phyloP scores from a whole-genome alignment of 306 rosid species.

The Bauhinia variegata region DNA sequence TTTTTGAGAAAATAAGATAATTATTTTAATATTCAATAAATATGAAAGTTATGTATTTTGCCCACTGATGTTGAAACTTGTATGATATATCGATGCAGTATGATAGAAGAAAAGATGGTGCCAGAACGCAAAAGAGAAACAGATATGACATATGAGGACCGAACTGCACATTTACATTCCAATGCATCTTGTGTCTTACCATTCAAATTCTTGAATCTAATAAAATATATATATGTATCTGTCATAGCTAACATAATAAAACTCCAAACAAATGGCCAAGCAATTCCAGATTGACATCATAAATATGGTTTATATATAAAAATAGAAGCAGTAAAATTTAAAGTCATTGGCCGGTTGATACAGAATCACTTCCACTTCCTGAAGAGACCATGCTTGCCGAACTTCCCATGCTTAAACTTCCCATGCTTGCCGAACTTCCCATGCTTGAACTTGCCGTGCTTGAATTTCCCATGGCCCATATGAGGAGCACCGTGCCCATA shows the following conservation, averaged over 20 bases:
- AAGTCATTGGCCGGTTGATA: constrained; percentile 11
- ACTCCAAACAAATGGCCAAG: neutral
- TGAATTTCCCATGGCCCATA: constrained; percentile 44
- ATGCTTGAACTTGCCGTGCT: constrained; percentile 38
- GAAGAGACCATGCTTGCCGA: constrained; percentile 32
- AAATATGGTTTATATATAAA: constrained; percentile 38
- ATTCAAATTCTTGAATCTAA: constrained; percentile 8
- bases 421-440: constrained; percentile 44
- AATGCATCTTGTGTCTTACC: neutral
- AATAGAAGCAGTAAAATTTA: neutral
- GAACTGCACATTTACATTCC: neutral
- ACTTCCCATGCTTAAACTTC: no score
- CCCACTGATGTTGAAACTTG: no score
- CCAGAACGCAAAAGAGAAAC: no score
- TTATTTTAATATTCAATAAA: no score
- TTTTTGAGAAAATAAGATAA: no score
- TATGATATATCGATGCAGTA: no score
- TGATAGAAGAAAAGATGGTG: no score
- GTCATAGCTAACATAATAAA: neutral
- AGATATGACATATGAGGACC: no score
- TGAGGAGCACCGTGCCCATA: constrained; percentile 36
- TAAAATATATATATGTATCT: neutral
- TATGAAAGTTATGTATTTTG: no score
- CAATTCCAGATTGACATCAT: constrained; percentile 10
- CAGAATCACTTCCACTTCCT: constrained; percentile 55